Evolutionary conservation across 2,329 filamentous ascomycete species (phyloP), one percentile per base, ranked within the genome.

Genomic region (Penicillium crustosum): DNA sequence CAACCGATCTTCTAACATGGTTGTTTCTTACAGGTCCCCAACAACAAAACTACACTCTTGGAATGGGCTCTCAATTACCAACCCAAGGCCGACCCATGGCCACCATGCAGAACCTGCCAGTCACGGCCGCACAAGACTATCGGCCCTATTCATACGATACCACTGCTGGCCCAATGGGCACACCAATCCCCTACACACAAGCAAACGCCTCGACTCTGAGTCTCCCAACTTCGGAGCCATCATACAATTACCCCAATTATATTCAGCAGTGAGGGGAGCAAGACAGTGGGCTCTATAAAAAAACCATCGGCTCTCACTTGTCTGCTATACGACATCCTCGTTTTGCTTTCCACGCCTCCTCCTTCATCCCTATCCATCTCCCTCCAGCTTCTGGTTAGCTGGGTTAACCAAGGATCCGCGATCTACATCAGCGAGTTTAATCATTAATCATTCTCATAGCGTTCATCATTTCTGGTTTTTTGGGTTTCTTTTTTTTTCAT

Each of bases 51-150:
- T 72, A 71, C 23, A 70, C 67, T 44, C 53, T 71, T 44, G 70
- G 67, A 54, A 67, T 70, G 59, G 62, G 55, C 58, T 65, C 66
- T 13, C 67, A 72, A 41, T 58, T 72, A 41, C 63, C 67, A 45
- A 39, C 62, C 12, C 65, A 67, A 44, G 68, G 66, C 33, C 60
- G 70, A 43, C 67, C 68, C 19, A 66, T 75, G 36, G 58, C 71
- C 1, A 57, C 66, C 5, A 53, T 75, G 25, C 71, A 73, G 41
- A 66, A 68, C 19, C 53, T 69, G n/a, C 69, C 71, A 5, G 69
- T 75, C 33, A 72, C 71, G 17, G 65, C 69, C n/a, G 57, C 71
- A 2, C 66, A 70, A 25, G 72, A 74, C 31, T 76, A 76, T 61
- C 70, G 73, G 42, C 59, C 68, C 15, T 73, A 67, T 45, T 55